These are phyloP conservation scores for Thuidium tamariscinum DNA, from an alignment of 225 moss, liverwort and hornwort genomes.

Conservation along the genomic window DNA sequence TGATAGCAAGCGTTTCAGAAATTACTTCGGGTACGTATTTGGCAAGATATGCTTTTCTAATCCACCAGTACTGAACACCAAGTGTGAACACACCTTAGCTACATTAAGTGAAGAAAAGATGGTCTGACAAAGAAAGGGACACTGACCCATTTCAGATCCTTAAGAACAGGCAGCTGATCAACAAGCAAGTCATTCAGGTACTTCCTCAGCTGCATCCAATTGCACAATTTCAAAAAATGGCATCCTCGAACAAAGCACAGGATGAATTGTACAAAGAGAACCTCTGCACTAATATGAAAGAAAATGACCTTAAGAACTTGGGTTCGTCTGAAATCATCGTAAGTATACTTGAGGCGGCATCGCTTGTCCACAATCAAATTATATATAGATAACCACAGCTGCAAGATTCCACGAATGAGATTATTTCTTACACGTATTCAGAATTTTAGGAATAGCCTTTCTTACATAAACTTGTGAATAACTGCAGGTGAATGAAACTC, in stretches of 20 bases:
- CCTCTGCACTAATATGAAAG: neutral
- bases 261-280: neutral
- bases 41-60: neutral
- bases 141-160: constrained; percentile 76
- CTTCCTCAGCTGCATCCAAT: constrained; percentile 60
- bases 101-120: neutral
- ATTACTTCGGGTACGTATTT: neutral
- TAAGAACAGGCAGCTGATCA: constrained; percentile 71
- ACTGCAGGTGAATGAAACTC: neutral
- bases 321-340: constrained; percentile 52
- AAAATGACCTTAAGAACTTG: constrained; percentile 64
- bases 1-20: neutral
- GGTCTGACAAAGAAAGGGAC: neutral
- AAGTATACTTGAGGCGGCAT: constrained; percentile 74
- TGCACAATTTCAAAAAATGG: neutral
- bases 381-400: constrained; percentile 78
- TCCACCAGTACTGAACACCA: neutral
- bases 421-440: neutral
- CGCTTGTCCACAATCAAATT: constrained; percentile 78
- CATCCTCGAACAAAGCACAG: neutral
- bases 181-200: constrained; percentile 65
- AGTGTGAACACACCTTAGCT: neutral
- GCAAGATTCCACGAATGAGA: neutral
- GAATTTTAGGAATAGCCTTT: neutral
- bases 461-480: neutral